Evolutionary conservation across 2,329 filamentous ascomycete genomes (phyloP).

Genomic region (Colletotrichum siamense): DNA sequence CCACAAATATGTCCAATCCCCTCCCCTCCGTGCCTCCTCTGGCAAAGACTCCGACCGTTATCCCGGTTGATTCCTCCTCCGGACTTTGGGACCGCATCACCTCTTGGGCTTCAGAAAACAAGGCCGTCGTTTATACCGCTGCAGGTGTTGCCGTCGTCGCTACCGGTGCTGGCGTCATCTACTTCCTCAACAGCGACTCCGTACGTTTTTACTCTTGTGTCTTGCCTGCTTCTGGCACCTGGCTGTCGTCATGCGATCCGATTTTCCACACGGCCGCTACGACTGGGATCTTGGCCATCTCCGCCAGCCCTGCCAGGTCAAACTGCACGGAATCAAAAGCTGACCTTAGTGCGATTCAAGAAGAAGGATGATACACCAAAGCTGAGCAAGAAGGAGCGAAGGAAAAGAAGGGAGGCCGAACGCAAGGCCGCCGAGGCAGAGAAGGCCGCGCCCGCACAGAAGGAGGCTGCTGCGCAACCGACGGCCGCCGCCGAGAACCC

Average conservation of each 20-base stretch:
- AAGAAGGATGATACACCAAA: constrained; percentile 63
- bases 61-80: constrained; percentile 62
- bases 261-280: not conserved
- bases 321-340: not conserved
- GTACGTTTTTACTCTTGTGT: constrained; percentile 39
- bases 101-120: constrained; percentile 93
- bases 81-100: constrained; percentile 90
- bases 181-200: constrained; percentile 76
- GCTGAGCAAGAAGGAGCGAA: constrained; percentile 86
- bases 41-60: constrained; percentile 44
- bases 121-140: constrained; percentile 93
- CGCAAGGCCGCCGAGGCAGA: constrained; percentile 56
- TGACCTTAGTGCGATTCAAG: constrained; percentile 10
- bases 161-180: constrained; percentile 88
- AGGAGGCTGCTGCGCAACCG: constrained; percentile 42
- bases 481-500: constrained; percentile 60
- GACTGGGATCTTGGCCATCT: not conserved
- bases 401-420: constrained; percentile 84
- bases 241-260: constrained; percentile 8
- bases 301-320: not conserved
- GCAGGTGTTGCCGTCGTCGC: constrained; percentile 93
- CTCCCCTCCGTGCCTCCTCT: constrained; percentile 52
- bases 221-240: not conserved
- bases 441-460: constrained; percentile 35
- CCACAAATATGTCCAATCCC: constrained; percentile 46